phyloP scores from a whole-genome alignment of 139 green algal species.

The Chlorella sp. region DNA sequence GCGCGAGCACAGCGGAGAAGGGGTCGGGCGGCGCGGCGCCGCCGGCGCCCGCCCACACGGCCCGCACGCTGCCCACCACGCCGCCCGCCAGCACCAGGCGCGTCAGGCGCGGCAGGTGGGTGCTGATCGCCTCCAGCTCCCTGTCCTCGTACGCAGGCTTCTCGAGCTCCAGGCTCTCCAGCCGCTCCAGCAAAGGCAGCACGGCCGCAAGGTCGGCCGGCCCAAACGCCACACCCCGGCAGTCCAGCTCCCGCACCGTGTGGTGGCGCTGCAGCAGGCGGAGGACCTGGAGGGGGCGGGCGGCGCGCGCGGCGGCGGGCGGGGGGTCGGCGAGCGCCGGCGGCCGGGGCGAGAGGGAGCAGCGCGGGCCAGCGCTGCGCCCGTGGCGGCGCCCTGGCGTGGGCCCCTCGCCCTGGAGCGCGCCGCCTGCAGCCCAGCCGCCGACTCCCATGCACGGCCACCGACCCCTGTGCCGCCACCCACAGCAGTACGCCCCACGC shows the following conservation, averaged over 20 bases:
- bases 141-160: neutral
- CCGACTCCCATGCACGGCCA: too few relatives aligned
- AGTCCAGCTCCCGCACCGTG: conserved; percentile 1
- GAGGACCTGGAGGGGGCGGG: neutral
- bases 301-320: neutral
- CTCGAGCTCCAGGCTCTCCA: conserved; percentile 12
- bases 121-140: conserved; percentile 8
- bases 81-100: conserved; percentile 28
- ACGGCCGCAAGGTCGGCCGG: conserved; percentile 1
- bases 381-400: too few relatives aligned
- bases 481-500: neutral
- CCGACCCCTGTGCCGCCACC: too few relatives aligned
- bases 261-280: conserved; percentile 12
- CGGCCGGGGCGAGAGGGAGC: neutral
- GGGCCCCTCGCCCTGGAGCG: too few relatives aligned
- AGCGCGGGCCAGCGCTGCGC: too few relatives aligned
- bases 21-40: too few relatives aligned
- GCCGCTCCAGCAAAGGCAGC: conserved; percentile 18
- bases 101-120: conserved; percentile 9
- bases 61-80: neutral
- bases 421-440: too few relatives aligned
- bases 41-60: neutral
- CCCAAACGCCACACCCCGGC: neutral
- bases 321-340: neutral
- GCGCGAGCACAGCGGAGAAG: neutral